phyloP scores from a whole-genome alignment of 805 yeast species.

The Cyberlindnera xylosilytica region DNA sequence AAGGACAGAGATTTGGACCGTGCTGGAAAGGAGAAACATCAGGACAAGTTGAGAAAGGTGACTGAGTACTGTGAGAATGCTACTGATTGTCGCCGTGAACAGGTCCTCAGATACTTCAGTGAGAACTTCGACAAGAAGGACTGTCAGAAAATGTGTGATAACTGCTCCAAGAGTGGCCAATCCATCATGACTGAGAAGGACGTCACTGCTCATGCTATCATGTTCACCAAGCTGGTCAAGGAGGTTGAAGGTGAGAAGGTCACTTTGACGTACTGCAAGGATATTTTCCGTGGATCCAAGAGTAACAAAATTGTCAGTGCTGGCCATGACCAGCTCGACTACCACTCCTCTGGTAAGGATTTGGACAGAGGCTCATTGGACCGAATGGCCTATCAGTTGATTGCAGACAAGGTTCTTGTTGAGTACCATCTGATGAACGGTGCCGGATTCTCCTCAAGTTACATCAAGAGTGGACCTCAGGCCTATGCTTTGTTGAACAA shows the following conservation, averaged over 20 bases:
- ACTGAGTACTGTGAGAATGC: conserved; percentile 88
- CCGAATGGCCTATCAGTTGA: conserved; percentile 75
- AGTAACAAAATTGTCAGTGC: conserved; percentile 55
- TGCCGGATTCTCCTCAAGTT: conserved; percentile 79
- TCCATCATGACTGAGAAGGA: conserved; percentile 53
- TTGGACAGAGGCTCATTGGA: conserved; percentile 70
- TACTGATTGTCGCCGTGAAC: conserved; percentile 86
- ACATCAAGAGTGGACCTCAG: conserved; percentile 60
- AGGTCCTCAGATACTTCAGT: conserved; percentile 86
- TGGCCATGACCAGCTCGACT: conserved; percentile 58
- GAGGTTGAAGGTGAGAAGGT: conserved; percentile 56
- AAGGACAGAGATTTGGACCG: conserved; percentile 66
- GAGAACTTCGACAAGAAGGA: conserved; percentile 66
- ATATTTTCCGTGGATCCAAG: conserved; percentile 73
- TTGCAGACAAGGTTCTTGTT: conserved; percentile 59
- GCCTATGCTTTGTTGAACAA: conserved; percentile 48
- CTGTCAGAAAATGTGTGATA: conserved; percentile 81
- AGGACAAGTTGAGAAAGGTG: conserved; percentile 74
- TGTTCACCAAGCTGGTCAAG: conserved; percentile 57
- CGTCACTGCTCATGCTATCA: conserved; percentile 60
- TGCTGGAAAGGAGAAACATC: conserved; percentile 70
- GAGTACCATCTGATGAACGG: conserved; percentile 73
- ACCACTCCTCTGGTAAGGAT: conserved; percentile 68
- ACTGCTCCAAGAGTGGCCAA: conserved; percentile 54
- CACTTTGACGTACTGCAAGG: conserved; percentile 79